Conservation (phyloP, 129 eudicot genomes). For the Dittrichia graveolens region DNA sequence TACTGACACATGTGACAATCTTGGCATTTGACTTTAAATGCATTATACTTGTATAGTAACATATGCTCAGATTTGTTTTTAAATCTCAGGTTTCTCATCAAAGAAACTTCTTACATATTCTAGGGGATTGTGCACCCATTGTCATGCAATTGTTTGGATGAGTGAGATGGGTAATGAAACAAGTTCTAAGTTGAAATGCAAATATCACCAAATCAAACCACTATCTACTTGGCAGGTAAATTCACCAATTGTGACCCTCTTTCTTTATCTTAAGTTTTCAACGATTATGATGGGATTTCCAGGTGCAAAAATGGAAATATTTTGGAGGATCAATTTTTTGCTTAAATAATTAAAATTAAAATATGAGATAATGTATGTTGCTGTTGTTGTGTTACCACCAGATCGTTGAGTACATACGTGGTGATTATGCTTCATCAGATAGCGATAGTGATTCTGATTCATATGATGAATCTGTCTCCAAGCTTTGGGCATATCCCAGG, state of each 20-base stretch:
- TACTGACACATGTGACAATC: background rate
- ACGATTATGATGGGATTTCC: background rate
- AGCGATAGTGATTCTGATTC: slow-evolving; percentile 66
- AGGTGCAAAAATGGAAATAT: background rate
- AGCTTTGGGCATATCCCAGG: slow-evolving; percentile 75
- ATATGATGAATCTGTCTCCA: slow-evolving; percentile 35
- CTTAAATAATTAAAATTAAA: background rate
- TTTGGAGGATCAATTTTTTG: too few species aligned
- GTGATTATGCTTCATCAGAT: slow-evolving; percentile 45
- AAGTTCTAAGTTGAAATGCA: slow-evolving; percentile 26
- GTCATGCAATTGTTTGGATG: slow-evolving; percentile 63
- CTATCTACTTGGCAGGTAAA: slow-evolving; percentile 56
- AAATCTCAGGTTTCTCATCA: slow-evolving; percentile 42
- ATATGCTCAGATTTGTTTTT: background rate
- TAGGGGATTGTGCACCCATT: slow-evolving; percentile 70
- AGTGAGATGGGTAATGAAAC: slow-evolving; percentile 35
- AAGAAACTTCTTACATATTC: slow-evolving; percentile 42
- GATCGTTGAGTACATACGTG: slow-evolving; percentile 59
- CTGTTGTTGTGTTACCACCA: slow-evolving; percentile 36
- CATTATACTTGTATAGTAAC: too few species aligned
- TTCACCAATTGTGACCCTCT: background rate
- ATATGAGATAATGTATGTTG: background rate
- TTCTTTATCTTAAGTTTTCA: slow-evolving; percentile 2
- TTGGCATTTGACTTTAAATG: background rate
- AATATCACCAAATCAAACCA: slow-evolving; percentile 50